These are phyloP conservation scores for Magnolia changhungtana DNA, from an alignment of 164 flowering plant species.

Conservation along the genomic window DNA sequence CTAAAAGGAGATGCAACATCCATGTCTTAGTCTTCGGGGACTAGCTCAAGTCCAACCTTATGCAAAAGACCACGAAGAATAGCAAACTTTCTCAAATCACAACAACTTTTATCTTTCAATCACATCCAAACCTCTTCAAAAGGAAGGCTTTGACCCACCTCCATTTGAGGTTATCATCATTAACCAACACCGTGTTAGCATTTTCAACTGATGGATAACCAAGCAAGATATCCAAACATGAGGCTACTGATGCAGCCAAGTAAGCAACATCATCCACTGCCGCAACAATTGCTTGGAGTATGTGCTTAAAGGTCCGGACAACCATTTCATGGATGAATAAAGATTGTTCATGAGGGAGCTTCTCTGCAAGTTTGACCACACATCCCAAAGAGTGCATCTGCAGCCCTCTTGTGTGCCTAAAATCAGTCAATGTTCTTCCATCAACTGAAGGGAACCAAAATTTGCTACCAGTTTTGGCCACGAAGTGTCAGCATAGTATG, in stretches of 20 bases:
- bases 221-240: slow-evolving; percentile 76
- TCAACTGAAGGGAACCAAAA: slow-evolving; percentile 95
- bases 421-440: slow-evolving; percentile 95
- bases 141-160: slow-evolving; percentile 87
- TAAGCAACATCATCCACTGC: slow-evolving; percentile 52
- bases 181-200: slow-evolving; percentile 30
- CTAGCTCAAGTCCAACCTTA: slow-evolving; percentile 95
- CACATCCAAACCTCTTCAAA: slow-evolving; percentile 68
- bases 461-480: slow-evolving; percentile 96
- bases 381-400: slow-evolving; percentile 80
- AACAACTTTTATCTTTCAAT: slow-evolving; percentile 46
- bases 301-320: slow-evolving; percentile 87
- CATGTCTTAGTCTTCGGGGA: slow-evolving; percentile 89
- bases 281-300: slow-evolving; percentile 80
- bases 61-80: slow-evolving; percentile 92
- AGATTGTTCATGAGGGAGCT: slow-evolving; percentile 95
- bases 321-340: slow-evolving; percentile 92
- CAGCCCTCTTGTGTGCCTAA: slow-evolving; percentile 95
- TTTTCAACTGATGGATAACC: slow-evolving; percentile 52
- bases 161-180: slow-evolving; percentile 56
- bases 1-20: slow-evolving; percentile 64
- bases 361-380: slow-evolving; percentile 90
- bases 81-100: slow-evolving; percentile 67
- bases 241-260: slow-evolving; percentile 61
- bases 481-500: slow-evolving; percentile 76